phyloP scores from a whole-genome alignment of 352 stramenopile species.

The Phytophthora idaei region DNA sequence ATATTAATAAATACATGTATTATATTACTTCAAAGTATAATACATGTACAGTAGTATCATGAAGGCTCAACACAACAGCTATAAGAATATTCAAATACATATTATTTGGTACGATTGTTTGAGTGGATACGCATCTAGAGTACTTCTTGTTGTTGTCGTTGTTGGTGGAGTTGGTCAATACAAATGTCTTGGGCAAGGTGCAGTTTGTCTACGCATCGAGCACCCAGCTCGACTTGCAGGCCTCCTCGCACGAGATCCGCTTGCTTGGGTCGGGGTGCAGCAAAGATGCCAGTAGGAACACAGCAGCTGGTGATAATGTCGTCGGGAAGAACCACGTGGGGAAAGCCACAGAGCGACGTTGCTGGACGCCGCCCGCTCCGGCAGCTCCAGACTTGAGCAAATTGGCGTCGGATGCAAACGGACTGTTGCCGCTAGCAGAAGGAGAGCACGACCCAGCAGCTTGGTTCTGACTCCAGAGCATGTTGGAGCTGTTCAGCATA shows the following conservation, averaged over 20 bases:
- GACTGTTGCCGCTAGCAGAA: slow-evolving; percentile 27
- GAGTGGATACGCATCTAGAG: slow-evolving; percentile 43
- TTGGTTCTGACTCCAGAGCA: slow-evolving; percentile 44
- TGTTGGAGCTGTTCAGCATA: slow-evolving; percentile 43
- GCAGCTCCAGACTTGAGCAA: slow-evolving; percentile 33
- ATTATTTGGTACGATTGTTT: slow-evolving; percentile 45
- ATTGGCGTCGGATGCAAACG: slow-evolving; percentile 25
- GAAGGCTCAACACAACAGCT: no score
- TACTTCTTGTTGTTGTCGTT: slow-evolving; percentile 32
- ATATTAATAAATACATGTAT: no score
- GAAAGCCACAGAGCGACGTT: slow-evolving; percentile 63
- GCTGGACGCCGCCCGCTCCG: slow-evolving; percentile 21
- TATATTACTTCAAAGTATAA: no score
- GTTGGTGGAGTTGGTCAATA: slow-evolving; percentile 31
- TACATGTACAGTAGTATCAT: no score
- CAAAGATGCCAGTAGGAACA: slow-evolving; percentile 76
- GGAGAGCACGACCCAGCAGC: slow-evolving; percentile 26
- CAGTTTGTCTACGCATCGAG: slow-evolving; percentile 39
- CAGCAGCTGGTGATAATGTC: slow-evolving; percentile 64
- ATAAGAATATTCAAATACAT: slow-evolving; percentile 43
- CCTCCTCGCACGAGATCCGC: slow-evolving; percentile 82
- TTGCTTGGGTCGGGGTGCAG: slow-evolving; percentile 87
- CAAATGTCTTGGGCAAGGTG: slow-evolving; percentile 15
- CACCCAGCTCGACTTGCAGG: slow-evolving; percentile 78
- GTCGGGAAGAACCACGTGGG: slow-evolving; percentile 87